Evolutionary conservation across 176 grass and related monocot genomes (phyloP), one percentile per base, ranked within the genome.

Genomic region (Panicum miliaceum): DNA sequence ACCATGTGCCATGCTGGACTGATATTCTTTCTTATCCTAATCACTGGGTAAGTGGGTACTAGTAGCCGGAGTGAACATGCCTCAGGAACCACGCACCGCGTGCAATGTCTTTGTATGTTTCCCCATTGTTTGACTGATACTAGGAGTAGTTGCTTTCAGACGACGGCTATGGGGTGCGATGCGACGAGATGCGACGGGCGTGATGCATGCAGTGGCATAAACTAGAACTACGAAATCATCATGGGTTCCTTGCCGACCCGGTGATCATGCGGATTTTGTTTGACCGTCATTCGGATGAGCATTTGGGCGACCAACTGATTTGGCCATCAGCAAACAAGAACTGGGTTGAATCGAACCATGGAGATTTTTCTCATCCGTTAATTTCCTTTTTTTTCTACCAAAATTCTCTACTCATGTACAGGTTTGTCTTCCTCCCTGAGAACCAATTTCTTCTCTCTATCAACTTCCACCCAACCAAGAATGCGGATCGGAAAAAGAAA

Each of bases 391-490:
- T 40, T 35, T 50, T 53, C 80, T 88, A 71, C 25, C 23, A 64
- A 84, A 83, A 73, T 27, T 46, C 56, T 84, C 56, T 84, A 71
- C 43, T 12, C 37, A 79, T 86, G 16, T 91, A 73, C 65, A 77
- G 23, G 19, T 34, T 76, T 75, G 26, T 35, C 34, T 75, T 57
- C 35, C 47, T 50, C 16, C 67, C 27, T 22, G 15, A 43, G 45
- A 86, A 81, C 20, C 58, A 73, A 64, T 52, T 82, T 15, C 43
- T 87, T 52, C 26, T 13, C 9, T 22, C 45, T 78, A 74, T 38
- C 61, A 68, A 37, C 83, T 77, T 75, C 43, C 81, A 71, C 78
- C 56, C 23, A 88, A 81, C 58, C 57, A 80, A 90, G 59, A 75
- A 79, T 75, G 38, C 12, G 27, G 25, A 42, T 13, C 37, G 0